Evolutionary conservation across 1,284 basidiomycete genomes (phyloP).

Genomic region (Austropuccinia psidii): DNA sequence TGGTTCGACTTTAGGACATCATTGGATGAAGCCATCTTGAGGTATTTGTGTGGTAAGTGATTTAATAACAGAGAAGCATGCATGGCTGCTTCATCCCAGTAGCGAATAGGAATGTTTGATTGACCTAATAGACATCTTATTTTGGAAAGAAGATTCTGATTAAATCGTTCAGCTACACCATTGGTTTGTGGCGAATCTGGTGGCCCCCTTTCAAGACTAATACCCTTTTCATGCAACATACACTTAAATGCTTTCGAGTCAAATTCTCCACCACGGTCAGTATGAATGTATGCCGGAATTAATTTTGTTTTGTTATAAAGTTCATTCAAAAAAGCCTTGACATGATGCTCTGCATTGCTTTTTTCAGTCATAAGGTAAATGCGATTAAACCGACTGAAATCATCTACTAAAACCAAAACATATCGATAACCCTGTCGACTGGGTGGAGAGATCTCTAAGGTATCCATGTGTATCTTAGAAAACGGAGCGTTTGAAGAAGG

Average conservation of each 20-base stretch:
- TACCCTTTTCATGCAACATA: not conserved
- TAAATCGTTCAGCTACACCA: not conserved
- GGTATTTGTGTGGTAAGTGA: not conserved
- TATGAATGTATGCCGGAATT: not conserved
- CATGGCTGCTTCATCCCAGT: not conserved
- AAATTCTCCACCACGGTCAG: not conserved
- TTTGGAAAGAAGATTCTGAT: not conserved
- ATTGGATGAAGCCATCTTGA: not conserved
- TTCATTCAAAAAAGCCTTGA: not conserved
- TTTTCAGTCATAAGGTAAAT: not conserved
- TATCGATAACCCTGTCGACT: not conserved
- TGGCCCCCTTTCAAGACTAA: not conserved
- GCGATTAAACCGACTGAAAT: not conserved
- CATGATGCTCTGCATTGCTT: not conserved
- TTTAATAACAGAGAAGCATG: not conserved
- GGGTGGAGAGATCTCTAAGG: not conserved
- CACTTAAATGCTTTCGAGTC: not conserved
- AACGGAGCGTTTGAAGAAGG: not conserved
- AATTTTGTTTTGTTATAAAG: not conserved
- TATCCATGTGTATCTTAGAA: not conserved
- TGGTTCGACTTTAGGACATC: not conserved
- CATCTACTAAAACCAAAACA: not conserved
- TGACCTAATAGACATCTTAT: not conserved
- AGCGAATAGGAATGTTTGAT: not conserved
- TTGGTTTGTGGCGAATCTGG: not conserved